These are phyloP conservation scores for Mimosa pudica DNA, from an alignment of 306 rosid species.

Conservation along the genomic window DNA sequence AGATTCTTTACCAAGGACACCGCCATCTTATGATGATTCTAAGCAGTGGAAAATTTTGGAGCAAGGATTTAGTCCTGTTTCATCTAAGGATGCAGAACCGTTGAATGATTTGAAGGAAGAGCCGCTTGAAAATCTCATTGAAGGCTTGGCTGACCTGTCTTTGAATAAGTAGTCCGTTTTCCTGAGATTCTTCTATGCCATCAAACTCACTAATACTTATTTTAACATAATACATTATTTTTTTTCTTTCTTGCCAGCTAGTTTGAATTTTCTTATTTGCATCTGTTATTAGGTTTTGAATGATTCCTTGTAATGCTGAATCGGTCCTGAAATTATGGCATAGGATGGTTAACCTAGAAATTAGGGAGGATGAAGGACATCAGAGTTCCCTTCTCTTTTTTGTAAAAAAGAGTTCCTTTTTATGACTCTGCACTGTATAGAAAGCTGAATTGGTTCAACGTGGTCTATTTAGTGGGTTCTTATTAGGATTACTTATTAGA, in stretches of 20 bases:
- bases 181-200: conserved; percentile 10
- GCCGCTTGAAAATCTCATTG: neutral
- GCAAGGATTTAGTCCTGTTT: conserved; percentile 43
- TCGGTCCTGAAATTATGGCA: neutral
- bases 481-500: neutral
- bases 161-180: conserved; percentile 30
- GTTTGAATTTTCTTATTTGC: neutral
- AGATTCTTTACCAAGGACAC: conserved; percentile 31
- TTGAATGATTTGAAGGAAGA: neutral
- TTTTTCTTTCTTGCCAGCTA: neutral
- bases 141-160: conserved; percentile 55
- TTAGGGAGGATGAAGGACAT: neutral
- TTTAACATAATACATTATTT: conserved; percentile 11
- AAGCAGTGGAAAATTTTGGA: conserved; percentile 36
- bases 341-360: neutral
- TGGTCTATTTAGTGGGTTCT: neutral
- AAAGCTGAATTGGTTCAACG: neutral
- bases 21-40: conserved; percentile 43
- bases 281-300: conserved; percentile 19
- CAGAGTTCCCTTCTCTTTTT: neutral
- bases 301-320: neutral
- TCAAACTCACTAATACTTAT: neutral
- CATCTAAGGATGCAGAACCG: conserved; percentile 17
- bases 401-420: neutral
- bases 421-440: neutral